Evolutionary conservation across 2,329 filamentous ascomycete species (phyloP).

Genomic region (Colletotrichum tropicale): DNA sequence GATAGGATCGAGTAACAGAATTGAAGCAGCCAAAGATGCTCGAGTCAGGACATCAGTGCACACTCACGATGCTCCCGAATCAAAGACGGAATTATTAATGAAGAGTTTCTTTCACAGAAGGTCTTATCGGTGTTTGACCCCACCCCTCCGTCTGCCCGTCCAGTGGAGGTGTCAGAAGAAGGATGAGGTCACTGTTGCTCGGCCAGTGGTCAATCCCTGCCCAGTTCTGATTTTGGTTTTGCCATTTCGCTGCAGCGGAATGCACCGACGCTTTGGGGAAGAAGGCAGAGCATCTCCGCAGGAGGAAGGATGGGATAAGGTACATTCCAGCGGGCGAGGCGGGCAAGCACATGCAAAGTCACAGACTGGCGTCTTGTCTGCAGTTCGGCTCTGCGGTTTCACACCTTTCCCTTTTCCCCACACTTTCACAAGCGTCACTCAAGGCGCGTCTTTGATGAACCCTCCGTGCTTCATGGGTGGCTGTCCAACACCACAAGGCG

Average conservation of each 20-base stretch:
- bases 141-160: not conserved
- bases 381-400: conserved; percentile 5
- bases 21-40: not conserved
- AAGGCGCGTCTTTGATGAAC: not conserved
- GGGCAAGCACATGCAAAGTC: conserved; percentile 17
- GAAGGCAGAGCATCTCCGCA: not conserved
- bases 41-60: not conserved
- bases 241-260: not conserved
- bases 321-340: not conserved
- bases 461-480: not conserved
- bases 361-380: not conserved
- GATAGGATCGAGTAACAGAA: not conserved
- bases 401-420: conserved; percentile 24
- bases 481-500: conserved; percentile 6
- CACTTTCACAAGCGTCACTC: conserved; percentile 31
- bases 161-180: not conserved
- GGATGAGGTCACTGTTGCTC: conserved; percentile 1
- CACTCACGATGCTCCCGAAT: not conserved
- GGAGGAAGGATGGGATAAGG: not conserved
- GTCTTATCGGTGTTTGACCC: conserved; percentile 8
- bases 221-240: not conserved
- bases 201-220: not conserved
- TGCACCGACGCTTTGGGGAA: not conserved
- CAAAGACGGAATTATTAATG: not conserved
- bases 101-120: not conserved